These are phyloP conservation scores for Petunia secreta DNA, from an alignment of 257 asterid genomes.

Conservation along the genomic window DNA sequence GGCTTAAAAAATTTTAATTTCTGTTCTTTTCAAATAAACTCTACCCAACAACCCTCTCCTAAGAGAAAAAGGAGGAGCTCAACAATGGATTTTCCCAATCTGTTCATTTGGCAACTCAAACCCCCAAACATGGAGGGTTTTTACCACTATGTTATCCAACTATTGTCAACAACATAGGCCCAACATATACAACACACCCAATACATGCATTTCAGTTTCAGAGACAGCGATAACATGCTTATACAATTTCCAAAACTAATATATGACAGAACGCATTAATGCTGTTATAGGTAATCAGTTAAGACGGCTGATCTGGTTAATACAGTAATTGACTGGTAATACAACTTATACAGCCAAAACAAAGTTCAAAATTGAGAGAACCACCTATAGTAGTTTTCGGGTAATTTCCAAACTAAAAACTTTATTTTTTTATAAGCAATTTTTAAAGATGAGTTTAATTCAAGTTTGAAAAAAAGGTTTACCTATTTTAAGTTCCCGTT, in stretches of 20 bases:
- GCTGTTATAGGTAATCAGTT: background rate
- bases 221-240: no score
- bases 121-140: background rate
- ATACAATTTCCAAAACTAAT: no score
- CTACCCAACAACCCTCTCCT: background rate
- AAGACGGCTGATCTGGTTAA: background rate
- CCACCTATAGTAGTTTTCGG: background rate
- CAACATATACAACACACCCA: background rate
- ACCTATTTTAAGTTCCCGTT: background rate
- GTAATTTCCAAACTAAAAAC: background rate
- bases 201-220: no score
- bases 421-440: background rate
- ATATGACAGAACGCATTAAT: background rate
- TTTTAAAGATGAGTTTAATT: background rate
- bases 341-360: background rate
- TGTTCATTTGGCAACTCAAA: no score
- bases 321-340: background rate
- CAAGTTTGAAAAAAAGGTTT: background rate
- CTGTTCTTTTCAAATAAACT: background rate
- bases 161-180: background rate
- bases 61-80: background rate
- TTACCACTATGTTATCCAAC: background rate
- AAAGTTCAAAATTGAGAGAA: background rate
- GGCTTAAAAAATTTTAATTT: background rate
- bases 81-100: no score